Evolutionary conservation across 306 rosid species (phyloP).

Genomic region (Dryas drummondii): DNA sequence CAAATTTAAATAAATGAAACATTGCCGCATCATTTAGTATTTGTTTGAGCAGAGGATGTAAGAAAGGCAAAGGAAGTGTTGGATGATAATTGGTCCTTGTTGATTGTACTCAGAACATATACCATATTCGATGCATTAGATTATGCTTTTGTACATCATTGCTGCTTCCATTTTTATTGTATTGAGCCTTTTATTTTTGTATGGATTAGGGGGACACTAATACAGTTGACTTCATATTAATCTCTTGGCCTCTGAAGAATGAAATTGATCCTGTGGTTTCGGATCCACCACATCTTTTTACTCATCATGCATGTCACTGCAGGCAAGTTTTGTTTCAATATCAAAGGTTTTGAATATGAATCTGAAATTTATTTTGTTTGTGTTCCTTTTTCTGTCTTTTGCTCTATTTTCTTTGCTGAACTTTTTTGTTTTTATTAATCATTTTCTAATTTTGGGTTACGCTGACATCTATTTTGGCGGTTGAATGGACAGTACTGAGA

Average conservation of each 20-base stretch:
- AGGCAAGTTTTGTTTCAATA: constrained; percentile 53
- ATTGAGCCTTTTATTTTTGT: constrained; percentile 22
- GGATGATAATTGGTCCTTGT: neutral
- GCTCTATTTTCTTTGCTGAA: neutral
- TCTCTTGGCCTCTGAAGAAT: constrained; percentile 54
- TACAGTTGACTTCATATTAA: constrained; percentile 78
- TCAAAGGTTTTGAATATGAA: constrained; percentile 19
- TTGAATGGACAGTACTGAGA: constrained; percentile 50
- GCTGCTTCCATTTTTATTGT: constrained; percentile 13
- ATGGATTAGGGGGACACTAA: constrained; percentile 53
- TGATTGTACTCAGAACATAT: neutral
- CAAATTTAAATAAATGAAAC: no score
- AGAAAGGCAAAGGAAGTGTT: neutral
- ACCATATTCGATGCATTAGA: neutral
- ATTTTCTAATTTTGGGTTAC: neutral
- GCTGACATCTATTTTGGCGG: constrained; percentile 8
- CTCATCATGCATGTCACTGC: constrained; percentile 85
- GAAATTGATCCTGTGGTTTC: constrained; percentile 40
- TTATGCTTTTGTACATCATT: neutral
- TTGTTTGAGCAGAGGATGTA: neutral
- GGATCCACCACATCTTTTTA: constrained; percentile 54
- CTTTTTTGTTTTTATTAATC: neutral
- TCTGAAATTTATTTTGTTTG: constrained; percentile 15
- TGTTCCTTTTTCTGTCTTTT: neutral
- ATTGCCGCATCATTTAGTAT: no score